A percentile compares a stretch with the other conserved stretches of the same genome.
These are phyloP conservation scores for Eragrostis nindensis DNA, from an alignment of 176 grass and related monocot genomes.

Conservation along the genomic window DNA sequence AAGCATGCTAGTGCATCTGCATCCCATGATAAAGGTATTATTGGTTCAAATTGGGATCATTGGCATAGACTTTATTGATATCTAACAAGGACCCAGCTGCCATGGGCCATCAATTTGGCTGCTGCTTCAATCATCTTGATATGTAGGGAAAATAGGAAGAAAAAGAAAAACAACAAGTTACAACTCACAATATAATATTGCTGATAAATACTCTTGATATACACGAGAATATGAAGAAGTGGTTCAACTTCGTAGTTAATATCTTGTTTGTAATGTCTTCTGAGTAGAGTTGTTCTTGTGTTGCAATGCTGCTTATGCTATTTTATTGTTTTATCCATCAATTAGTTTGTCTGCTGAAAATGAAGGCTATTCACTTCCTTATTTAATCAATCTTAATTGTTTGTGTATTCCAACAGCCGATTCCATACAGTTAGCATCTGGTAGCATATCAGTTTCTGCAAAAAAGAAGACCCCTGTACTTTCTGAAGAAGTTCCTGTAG, in stretches of 20 bases:
- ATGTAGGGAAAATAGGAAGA: slow-evolving; percentile 3
- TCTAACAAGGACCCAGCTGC: slow-evolving; percentile 18
- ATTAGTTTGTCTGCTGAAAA: slow-evolving; percentile 33
- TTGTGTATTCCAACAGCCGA: slow-evolving; percentile 57
- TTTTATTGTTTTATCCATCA: slow-evolving; percentile 8
- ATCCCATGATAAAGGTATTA: slow-evolving; percentile 62
- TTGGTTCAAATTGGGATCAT: too few relatives aligned
- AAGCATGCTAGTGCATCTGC: slow-evolving; percentile 50
- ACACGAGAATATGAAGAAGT: too few relatives aligned
- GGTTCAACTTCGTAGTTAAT: too few relatives aligned
- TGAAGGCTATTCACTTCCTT: slow-evolving; percentile 17
- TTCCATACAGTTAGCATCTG: slow-evolving; percentile 36
- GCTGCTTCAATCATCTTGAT: slow-evolving; percentile 25
- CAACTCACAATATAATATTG: slow-evolving; percentile 23
- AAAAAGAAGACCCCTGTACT: slow-evolving; percentile 54
- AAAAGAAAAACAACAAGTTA: background rate
- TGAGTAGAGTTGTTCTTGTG: slow-evolving; percentile 33
- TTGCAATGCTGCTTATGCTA: slow-evolving; percentile 17
- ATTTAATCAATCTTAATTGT: slow-evolving; percentile 29
- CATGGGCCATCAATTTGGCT: slow-evolving; percentile 20
- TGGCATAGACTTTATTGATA: slow-evolving; percentile 35
- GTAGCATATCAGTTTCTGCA: slow-evolving; percentile 23
- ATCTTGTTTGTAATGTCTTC: slow-evolving; percentile 20
- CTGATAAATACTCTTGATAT: too few relatives aligned
- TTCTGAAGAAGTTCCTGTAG: slow-evolving; percentile 45